Conservation (phyloP, 441 rosid species). For the Mallotus japonicus region DNA sequence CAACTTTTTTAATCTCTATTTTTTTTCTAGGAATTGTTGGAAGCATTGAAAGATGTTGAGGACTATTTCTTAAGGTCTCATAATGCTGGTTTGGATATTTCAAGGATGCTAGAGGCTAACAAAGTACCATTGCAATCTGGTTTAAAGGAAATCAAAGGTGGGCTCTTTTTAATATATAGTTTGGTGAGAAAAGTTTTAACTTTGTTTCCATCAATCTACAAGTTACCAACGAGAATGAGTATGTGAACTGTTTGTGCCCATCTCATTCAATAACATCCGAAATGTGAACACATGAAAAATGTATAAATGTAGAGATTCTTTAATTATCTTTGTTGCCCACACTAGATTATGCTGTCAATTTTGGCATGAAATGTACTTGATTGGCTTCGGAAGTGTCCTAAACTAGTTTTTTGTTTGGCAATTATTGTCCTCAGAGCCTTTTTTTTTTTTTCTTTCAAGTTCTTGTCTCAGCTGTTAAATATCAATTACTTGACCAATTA, state of each 20-base stretch:
- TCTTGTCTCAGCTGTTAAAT: not conserved
- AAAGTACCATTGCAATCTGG: conserved; percentile 44
- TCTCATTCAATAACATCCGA: not conserved
- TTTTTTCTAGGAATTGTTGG: conserved; percentile 37
- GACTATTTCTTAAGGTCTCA: conserved; percentile 51
- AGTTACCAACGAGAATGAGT: not conserved
- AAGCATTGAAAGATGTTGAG: conserved; percentile 52
- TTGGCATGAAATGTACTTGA: not conserved
- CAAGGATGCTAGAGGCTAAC: conserved; percentile 55
- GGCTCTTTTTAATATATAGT: not conserved
- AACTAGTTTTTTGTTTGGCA: not conserved
- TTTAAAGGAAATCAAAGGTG: conserved; percentile 50
- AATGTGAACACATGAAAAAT: not conserved
- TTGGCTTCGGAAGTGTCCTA: not conserved
- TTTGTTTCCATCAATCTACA: not conserved
- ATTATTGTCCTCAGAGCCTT: not conserved
- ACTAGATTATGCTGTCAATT: not conserved
- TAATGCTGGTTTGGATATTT: conserved; percentile 56
- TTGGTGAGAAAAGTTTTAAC: not conserved
- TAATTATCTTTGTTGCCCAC: too few relatives aligned
- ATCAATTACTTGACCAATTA: not conserved
- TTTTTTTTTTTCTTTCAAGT: not conserved
- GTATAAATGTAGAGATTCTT: too few relatives aligned
- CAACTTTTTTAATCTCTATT: conserved; percentile 50
- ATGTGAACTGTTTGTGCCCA: not conserved